Conservation (phyloP, 805 yeast species). For the Yarrowia sp. region DNA sequence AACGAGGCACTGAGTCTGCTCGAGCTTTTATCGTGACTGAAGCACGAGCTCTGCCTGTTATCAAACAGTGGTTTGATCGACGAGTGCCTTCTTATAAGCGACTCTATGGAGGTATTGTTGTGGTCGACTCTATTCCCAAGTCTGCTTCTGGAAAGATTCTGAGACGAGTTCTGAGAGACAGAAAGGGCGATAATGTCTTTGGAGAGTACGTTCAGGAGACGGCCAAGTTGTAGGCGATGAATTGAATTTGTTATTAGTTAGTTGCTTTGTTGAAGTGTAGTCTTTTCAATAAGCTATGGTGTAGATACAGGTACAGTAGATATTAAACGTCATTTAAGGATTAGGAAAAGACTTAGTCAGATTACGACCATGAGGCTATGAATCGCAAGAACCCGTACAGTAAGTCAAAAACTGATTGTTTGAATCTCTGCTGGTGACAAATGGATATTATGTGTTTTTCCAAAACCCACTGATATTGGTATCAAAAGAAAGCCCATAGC, state of each 20-base stretch:
- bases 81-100: slow-evolving; percentile 52
- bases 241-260: too few species aligned
- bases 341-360: too few species aligned
- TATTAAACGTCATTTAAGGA: too few species aligned
- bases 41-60: slow-evolving; percentile 41
- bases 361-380: too few species aligned
- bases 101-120: slow-evolving; percentile 60
- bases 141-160: slow-evolving; percentile 94
- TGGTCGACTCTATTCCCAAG: slow-evolving; percentile 86
- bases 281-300: background rate
- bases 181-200: slow-evolving; percentile 42
- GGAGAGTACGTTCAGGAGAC: slow-evolving; percentile 39
- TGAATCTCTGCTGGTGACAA: background rate
- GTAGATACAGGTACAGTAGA: too few species aligned
- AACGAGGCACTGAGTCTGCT: slow-evolving; percentile 75
- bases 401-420: too few species aligned
- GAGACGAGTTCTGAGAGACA: slow-evolving; percentile 84
- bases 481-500: too few species aligned
- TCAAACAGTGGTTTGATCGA: slow-evolving; percentile 50
- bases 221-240: slow-evolving; percentile 33
- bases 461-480: too few species aligned
- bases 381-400: too few species aligned
- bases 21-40: slow-evolving; percentile 49
- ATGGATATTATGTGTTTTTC: too few species aligned
- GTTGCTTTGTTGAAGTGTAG: background rate